Evolutionary conservation across 2,329 filamentous ascomycete genomes (phyloP).

Genomic region (Calonectria pteridis): DNA sequence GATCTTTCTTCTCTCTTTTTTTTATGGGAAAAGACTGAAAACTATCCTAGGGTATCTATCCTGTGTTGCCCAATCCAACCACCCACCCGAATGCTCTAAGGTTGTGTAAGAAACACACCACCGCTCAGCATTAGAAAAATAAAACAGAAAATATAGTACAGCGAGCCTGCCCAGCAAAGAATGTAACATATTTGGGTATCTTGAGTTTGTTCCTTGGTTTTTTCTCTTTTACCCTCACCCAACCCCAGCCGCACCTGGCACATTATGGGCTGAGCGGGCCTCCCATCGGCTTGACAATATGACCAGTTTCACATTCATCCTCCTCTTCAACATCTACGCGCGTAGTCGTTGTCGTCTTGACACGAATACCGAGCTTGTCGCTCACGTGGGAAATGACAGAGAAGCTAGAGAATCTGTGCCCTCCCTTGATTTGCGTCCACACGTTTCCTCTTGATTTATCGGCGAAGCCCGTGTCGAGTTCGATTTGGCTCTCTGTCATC

Average conservation of each 20-base stretch:
- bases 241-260: background rate
- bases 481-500: constrained; percentile 41
- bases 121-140: constrained; percentile 1
- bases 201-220: background rate
- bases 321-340: constrained; percentile 8
- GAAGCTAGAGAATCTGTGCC: constrained; percentile 34
- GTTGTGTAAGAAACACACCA: constrained; percentile 1
- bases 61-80: background rate
- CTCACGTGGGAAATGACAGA: constrained; percentile 41
- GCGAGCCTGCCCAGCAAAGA: constrained; percentile 7
- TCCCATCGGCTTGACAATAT: background rate
- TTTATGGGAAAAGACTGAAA: background rate
- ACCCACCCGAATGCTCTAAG: background rate
- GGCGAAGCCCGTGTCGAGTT: constrained; percentile 43
- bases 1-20: background rate
- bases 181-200: background rate
- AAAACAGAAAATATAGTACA: constrained; percentile 7
- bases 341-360: constrained; percentile 39
- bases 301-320: constrained; percentile 11
- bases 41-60: constrained; percentile 22
- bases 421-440: constrained; percentile 47
- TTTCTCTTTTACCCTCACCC: background rate
- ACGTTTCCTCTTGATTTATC: constrained; percentile 48
- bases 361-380: constrained; percentile 38
- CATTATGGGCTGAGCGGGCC: constrained; percentile 14